Conservation (phyloP, 345 rosid species). For the Arabis alpina region DNA sequence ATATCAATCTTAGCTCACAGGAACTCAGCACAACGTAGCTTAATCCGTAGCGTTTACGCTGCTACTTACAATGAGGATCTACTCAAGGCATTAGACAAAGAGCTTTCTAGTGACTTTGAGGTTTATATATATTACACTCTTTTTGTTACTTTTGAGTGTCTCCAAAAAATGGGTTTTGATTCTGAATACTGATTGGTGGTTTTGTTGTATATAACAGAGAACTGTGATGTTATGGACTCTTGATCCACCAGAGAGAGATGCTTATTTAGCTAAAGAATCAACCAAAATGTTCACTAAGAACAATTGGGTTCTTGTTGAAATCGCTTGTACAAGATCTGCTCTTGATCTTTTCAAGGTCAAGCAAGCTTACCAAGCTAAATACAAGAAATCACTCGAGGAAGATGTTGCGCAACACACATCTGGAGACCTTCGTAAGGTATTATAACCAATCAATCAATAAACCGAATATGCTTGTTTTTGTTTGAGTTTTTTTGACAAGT, state of each 20-base stretch:
- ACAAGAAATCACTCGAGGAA: constrained; percentile 81
- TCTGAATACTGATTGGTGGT: background rate
- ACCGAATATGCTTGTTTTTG: background rate
- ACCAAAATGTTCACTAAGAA: constrained; percentile 73
- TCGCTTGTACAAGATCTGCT: constrained; percentile 77
- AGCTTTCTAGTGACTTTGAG: constrained; percentile 74
- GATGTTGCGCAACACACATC: constrained; percentile 70
- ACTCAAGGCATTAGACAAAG: constrained; percentile 66
- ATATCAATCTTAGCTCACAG: constrained; percentile 74
- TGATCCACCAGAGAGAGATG: constrained; percentile 72
- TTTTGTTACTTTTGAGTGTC: background rate
- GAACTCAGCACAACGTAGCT: constrained; percentile 61
- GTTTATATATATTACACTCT: constrained; percentile 30
- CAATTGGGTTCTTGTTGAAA: constrained; percentile 77
- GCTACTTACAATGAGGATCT: constrained; percentile 71
- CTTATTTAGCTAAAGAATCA: constrained; percentile 65
- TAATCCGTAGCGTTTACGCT: constrained; percentile 59
- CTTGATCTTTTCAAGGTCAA: constrained; percentile 56
- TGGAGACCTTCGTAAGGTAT: constrained; percentile 75
- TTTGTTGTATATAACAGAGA: constrained; percentile 43
- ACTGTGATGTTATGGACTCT: constrained; percentile 68
- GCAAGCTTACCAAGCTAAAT: constrained; percentile 76
- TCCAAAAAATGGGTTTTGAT: background rate
- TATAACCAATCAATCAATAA: background rate
- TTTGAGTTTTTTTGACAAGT: background rate